Conservation (phyloP, 257 asterid species). For the Nicotiana benthamiana region DNA sequence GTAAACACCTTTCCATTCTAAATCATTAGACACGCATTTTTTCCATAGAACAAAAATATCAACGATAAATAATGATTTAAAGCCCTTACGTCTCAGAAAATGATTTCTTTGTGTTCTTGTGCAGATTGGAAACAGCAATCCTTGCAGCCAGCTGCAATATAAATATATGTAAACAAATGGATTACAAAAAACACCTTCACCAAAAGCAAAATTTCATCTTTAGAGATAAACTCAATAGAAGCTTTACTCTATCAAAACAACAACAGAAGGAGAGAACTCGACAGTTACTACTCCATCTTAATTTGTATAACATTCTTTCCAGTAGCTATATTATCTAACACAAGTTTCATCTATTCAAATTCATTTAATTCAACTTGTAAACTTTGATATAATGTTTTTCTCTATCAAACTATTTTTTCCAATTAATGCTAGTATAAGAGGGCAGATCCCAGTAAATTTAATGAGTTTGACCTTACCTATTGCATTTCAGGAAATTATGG, state of each 20-base stretch:
- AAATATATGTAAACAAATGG: neutral
- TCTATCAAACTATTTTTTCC: neutral
- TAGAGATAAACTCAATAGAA: too few species aligned
- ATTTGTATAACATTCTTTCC: neutral
- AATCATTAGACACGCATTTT: neutral
- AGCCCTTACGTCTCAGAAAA: conserved; percentile 89
- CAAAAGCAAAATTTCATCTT: neutral
- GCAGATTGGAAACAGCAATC: conserved; percentile 97
- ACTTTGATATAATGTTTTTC: neutral
- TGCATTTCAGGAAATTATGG: too few species aligned
- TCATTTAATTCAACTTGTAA: neutral
- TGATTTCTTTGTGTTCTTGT: conserved; percentile 87
- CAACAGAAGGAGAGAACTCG: neutral
- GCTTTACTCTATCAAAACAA: neutral
- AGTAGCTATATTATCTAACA: neutral
- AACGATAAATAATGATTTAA: neutral
- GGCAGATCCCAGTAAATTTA: too few species aligned
- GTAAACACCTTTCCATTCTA: neutral
- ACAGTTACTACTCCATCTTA: neutral
- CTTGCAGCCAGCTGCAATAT: conserved; percentile 85
- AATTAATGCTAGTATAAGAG: neutral
- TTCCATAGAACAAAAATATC: neutral
- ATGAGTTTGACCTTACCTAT: neutral
- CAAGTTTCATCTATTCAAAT: neutral
- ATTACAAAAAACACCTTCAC: neutral